phyloP scores from a whole-genome alignment of 176 grass and related monocot species.

The Pharus latifolius region DNA sequence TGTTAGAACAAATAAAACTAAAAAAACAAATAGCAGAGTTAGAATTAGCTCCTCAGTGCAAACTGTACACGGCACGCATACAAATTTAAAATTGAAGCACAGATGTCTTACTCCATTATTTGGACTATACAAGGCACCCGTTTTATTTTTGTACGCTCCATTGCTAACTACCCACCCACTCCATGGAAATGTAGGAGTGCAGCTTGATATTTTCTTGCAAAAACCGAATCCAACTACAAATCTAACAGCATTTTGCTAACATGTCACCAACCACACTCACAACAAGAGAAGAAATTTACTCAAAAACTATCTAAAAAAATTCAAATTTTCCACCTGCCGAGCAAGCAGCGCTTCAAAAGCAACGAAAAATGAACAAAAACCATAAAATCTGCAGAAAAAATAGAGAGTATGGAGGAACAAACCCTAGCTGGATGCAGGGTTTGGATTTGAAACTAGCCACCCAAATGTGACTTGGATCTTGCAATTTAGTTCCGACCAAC shows the following conservation, averaged over 20 bases:
- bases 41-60: background rate
- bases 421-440: constrained; percentile 4
- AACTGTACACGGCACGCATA: background rate
- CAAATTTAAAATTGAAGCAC: background rate
- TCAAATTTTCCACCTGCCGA: background rate
- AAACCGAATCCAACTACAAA: background rate
- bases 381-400: background rate
- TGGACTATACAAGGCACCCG: too few relatives aligned
- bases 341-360: background rate
- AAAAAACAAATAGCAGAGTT: background rate
- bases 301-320: background rate
- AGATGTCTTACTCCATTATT: background rate
- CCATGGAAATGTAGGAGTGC: background rate
- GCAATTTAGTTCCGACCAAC: background rate
- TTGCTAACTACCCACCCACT: background rate
- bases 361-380: background rate
- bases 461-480: background rate
- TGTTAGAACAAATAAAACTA: background rate
- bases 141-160: background rate
- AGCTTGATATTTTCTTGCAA: background rate
- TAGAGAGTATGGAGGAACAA: background rate
- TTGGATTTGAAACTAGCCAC: background rate
- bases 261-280: background rate
- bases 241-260: background rate
- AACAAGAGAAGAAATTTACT: background rate